Conservation (phyloP, 805 yeast species). For the Saccharomycopsis microspora region DNA sequence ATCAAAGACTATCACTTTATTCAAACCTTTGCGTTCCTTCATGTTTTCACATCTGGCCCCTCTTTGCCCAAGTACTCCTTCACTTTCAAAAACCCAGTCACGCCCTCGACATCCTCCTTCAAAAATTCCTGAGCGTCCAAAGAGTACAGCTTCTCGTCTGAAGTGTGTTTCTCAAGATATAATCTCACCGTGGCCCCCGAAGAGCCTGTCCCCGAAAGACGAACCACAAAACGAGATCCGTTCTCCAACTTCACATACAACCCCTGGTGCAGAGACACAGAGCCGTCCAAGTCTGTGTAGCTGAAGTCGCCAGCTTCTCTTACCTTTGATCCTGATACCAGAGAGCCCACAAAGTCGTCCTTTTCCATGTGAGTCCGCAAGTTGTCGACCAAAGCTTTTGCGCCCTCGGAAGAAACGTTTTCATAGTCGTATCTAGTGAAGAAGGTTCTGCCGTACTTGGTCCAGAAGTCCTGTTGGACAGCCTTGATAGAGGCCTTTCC, state of each 20-base stretch:
- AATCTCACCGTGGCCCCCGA: constrained; percentile 95
- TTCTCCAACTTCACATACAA: constrained; percentile 68
- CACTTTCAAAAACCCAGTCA: constrained; percentile 60
- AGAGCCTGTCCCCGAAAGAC: constrained; percentile 95
- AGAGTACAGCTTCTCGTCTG: constrained; percentile 38
- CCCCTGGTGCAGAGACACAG: constrained; percentile 82
- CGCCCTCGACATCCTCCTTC: constrained; percentile 45
- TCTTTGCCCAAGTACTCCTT: constrained; percentile 67
- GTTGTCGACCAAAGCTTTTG: constrained; percentile 50
- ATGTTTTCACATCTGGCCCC: constrained; percentile 85
- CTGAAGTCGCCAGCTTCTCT: constrained; percentile 78
- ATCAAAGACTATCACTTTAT: too few relatives aligned
- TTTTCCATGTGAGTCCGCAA: constrained; percentile 31
- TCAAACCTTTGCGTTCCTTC: neutral
- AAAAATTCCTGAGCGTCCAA: constrained; percentile 58
- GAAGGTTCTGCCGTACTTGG: constrained; percentile 89
- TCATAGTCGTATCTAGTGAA: constrained; percentile 95
- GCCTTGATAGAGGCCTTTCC: constrained; percentile 56
- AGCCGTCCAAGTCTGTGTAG: constrained; percentile 91
- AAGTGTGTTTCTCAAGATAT: constrained; percentile 75
- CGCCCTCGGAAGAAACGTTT: constrained; percentile 66
- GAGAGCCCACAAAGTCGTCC: constrained; percentile 37
- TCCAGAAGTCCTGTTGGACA: constrained; percentile 83
- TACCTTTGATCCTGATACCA: constrained; percentile 40
- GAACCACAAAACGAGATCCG: constrained; percentile 78